Evolutionary conservation across 306 rosid genomes (phyloP).

Genomic region (Ammopiptanthus mongolicus): DNA sequence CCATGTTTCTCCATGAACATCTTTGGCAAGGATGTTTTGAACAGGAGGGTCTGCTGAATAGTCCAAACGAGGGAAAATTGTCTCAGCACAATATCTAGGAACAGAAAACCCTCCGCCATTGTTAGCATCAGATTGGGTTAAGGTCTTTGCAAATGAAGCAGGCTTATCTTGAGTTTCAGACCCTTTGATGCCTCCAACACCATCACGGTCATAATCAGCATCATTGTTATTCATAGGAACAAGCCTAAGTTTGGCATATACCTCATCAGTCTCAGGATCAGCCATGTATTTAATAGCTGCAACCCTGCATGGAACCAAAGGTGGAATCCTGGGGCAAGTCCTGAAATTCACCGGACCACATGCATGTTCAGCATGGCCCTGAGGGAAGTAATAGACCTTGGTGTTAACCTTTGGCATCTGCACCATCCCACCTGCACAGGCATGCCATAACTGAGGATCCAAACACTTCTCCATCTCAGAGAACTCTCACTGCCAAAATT

Average conservation of each 20-base stretch:
- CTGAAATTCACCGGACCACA: conserved; percentile 63
- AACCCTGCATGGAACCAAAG: conserved; percentile 64
- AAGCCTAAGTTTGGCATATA: conserved; percentile 62
- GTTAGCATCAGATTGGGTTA: conserved; percentile 96
- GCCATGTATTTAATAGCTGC: conserved; percentile 67
- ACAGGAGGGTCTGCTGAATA: conserved; percentile 77
- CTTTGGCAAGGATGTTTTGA: conserved; percentile 79
- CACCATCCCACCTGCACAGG: conserved; percentile 97
- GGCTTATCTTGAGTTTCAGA: conserved; percentile 62
- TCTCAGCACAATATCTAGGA: conserved; percentile 90
- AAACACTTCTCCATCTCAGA: conserved; percentile 66
- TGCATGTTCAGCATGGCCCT: conserved; percentile 90
- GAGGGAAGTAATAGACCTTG: conserved; percentile 79
- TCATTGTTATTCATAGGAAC: conserved; percentile 40
- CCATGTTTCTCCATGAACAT: conserved; percentile 92
- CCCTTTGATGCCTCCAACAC: conserved; percentile 39
- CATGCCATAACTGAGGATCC: conserved; percentile 94
- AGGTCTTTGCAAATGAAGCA: conserved; percentile 74
- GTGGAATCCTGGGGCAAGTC: conserved; percentile 43
- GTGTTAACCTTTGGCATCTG: conserved; percentile 78
- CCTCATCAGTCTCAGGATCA: conserved; percentile 84
- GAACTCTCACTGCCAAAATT: conserved; percentile 25
- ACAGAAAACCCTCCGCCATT: conserved; percentile 97
- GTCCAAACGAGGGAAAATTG: conserved; percentile 84
- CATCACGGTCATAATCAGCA: conserved; percentile 37